A percentile compares a stretch with the other conserved stretches of the same genome.
phyloP scores from a whole-genome alignment of 495 filamentous ascomycete genomes.

The Hyaloscypha finlandica region DNA sequence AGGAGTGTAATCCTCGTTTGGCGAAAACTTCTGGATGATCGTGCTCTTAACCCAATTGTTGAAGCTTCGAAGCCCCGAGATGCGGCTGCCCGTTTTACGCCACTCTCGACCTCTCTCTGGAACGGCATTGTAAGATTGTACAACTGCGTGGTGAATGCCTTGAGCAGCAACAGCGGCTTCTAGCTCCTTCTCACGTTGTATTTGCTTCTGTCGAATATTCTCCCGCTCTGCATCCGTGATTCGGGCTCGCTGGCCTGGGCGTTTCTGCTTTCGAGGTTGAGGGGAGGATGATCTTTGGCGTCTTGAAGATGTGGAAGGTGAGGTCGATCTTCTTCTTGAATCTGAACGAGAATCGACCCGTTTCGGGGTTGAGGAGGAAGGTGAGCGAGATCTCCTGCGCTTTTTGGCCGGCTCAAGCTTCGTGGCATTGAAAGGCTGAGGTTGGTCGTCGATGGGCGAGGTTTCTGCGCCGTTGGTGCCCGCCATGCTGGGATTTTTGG shows the following conservation, averaged over 20 bases:
- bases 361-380: slow-evolving; percentile 30
- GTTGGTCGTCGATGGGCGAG: slow-evolving; percentile 35
- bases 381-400: slow-evolving; percentile 44
- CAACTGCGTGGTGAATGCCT: slow-evolving; percentile 81
- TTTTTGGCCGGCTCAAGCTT: slow-evolving; percentile 56
- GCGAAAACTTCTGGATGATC: slow-evolving; percentile 94
- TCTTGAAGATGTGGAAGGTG: slow-evolving; percentile 22
- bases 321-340: slow-evolving; percentile 19
- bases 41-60: slow-evolving; percentile 99
- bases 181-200: slow-evolving; percentile 63
- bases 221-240: slow-evolving; percentile 71
- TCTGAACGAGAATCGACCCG: slow-evolving; percentile 26
- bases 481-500: slow-evolving; percentile 18
- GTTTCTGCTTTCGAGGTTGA: slow-evolving; percentile 71
- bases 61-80: slow-evolving; percentile 91
- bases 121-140: slow-evolving; percentile 95
- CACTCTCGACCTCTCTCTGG: slow-evolving; percentile 90
- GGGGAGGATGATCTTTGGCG: slow-evolving; percentile 28
- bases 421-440: slow-evolving; percentile 58
- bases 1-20: slow-evolving; percentile 68
- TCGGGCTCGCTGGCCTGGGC: slow-evolving; percentile 80
- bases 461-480: slow-evolving; percentile 11
- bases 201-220: slow-evolving; percentile 64
- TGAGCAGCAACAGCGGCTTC: slow-evolving; percentile 40
- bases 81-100: slow-evolving; percentile 88